phyloP scores from a whole-genome alignment of 768 basidiomycete genomes.

The Boletales sp. region DNA sequence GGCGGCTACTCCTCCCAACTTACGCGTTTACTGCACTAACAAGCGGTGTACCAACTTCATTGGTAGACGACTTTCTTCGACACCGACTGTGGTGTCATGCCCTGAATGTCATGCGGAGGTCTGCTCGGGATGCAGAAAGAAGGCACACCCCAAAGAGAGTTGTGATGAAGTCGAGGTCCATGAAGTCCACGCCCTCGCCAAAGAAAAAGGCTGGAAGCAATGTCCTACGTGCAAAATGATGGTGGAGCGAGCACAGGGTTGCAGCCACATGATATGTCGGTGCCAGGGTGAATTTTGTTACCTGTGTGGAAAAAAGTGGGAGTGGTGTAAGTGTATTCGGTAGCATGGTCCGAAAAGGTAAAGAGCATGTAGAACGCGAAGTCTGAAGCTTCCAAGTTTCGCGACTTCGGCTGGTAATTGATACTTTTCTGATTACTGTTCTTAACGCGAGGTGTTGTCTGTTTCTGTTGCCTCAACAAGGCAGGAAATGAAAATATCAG shows the following conservation, averaged over 20 bases:
- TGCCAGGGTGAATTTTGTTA: conserved; percentile 34
- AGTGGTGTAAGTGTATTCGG: conserved; percentile 7
- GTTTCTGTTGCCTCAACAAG: no score
- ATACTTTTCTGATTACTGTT: no score
- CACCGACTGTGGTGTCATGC: conserved; percentile 32
- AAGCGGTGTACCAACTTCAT: conserved; percentile 52
- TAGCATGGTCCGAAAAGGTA: no score
- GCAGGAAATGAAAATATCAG: no score
- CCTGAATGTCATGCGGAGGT: conserved; percentile 36
- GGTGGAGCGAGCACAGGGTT: conserved; percentile 53
- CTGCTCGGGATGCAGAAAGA: conserved; percentile 49
- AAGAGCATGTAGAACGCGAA: no score
- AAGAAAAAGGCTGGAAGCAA: conserved; percentile 50
- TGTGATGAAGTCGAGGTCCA: conserved; percentile 43
- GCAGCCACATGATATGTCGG: conserved; percentile 57
- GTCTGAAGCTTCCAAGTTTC: no score
- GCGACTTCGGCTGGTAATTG: no score
- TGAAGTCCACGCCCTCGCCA: conserved; percentile 46
- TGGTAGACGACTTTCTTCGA: conserved; percentile 33
- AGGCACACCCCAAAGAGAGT: conserved; percentile 35
- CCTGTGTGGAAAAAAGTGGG: conserved; percentile 13
- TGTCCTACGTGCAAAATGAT: conserved; percentile 56
- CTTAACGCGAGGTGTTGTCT: no score
- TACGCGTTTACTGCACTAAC: conserved; percentile 49
- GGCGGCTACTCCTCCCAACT: conserved; percentile 37